phyloP scores from a whole-genome alignment of 192 early-diverging fungal genomes.

The Coemansia sp. region DNA sequence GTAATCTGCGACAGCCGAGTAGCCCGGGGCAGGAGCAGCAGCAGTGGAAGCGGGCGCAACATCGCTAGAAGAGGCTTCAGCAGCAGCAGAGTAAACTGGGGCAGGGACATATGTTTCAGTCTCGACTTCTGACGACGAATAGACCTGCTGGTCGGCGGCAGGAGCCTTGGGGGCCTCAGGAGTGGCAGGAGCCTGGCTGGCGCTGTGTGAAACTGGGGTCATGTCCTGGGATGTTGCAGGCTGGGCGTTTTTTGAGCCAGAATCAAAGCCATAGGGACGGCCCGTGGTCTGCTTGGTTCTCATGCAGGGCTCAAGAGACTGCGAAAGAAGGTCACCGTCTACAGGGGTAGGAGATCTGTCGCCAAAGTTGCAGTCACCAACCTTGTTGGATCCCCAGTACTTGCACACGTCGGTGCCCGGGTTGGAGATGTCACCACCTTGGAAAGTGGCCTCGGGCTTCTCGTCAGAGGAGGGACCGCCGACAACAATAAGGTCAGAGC shows the following conservation, averaged over 20 bases:
- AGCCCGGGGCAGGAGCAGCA: slow-evolving; percentile 13
- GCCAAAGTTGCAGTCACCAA: slow-evolving; percentile 62
- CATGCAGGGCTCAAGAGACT: slow-evolving; percentile 62
- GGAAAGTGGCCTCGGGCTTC: slow-evolving; percentile 42
- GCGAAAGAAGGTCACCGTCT: slow-evolving; percentile 55
- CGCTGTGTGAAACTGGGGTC: not conserved
- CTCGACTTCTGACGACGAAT: not conserved
- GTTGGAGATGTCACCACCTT: slow-evolving; percentile 56
- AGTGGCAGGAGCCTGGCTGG: not conserved
- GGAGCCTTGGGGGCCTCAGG: not conserved
- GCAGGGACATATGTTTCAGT: slow-evolving; percentile 1
- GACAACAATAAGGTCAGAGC: slow-evolving; percentile 57
- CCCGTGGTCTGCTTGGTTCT: slow-evolving; percentile 44
- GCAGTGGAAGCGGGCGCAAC: not conserved
- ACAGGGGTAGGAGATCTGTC: slow-evolving; percentile 49
- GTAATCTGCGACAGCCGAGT: slow-evolving; percentile 7
- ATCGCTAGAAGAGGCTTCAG: not conserved
- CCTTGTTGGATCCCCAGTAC: slow-evolving; percentile 64
- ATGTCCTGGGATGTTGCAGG: not conserved
- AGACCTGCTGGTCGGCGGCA: not conserved
- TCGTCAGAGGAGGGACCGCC: slow-evolving; percentile 46
- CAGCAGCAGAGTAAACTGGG: not conserved
- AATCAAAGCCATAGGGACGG: slow-evolving; percentile 52
- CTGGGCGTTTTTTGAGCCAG: not conserved
- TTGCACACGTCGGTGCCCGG: slow-evolving; percentile 61